Conservation (phyloP, 1,139 yeast genomes). For the Kodamaea alishanica region DNA sequence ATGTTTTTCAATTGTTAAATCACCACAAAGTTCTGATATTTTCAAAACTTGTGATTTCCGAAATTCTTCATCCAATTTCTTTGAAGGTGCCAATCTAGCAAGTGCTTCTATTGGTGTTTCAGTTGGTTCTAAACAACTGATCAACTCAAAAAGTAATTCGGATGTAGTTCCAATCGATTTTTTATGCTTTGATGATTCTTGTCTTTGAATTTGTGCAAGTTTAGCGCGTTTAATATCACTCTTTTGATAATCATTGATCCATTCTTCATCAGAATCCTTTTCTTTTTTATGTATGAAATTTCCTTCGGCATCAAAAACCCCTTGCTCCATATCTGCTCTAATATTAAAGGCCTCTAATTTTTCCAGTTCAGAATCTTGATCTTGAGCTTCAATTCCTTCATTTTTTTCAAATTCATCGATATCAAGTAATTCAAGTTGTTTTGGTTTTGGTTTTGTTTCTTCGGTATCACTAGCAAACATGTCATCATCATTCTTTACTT, state of each 20-base stretch:
- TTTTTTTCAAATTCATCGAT: conserved; percentile 24
- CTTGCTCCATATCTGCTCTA: conserved; percentile 54
- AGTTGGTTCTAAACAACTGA: conserved; percentile 49
- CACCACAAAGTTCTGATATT: conserved; percentile 52
- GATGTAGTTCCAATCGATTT: conserved; percentile 15
- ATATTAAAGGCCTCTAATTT: conserved; percentile 57
- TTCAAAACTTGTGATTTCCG: conserved; percentile 28
- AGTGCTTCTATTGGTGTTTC: conserved; percentile 66
- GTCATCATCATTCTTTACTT: conserved; percentile 26
- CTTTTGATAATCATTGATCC: conserved; percentile 43
- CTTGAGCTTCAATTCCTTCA: conserved; percentile 11
- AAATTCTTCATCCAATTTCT: conserved; percentile 17
- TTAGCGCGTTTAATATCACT: conserved; percentile 49
- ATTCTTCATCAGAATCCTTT: conserved; percentile 38
- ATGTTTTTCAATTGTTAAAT: conserved; percentile 38
- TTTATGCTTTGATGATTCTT: conserved; percentile 12
- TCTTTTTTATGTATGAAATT: conserved; percentile 46
- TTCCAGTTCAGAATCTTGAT: conserved; percentile 4
- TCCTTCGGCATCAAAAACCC: conserved; percentile 60
- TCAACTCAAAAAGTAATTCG: conserved; percentile 31
- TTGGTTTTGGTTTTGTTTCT: conserved; percentile 5
- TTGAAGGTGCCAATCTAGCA: conserved; percentile 38
- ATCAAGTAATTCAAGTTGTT: conserved; percentile 27
- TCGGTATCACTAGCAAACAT: conserved; percentile 32
- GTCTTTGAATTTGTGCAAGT: conserved; percentile 34